These are phyloP conservation scores for Ophidiomyces ophidiicola DNA, from an alignment of 2,329 filamentous ascomycete species.

Conservation along the genomic window DNA sequence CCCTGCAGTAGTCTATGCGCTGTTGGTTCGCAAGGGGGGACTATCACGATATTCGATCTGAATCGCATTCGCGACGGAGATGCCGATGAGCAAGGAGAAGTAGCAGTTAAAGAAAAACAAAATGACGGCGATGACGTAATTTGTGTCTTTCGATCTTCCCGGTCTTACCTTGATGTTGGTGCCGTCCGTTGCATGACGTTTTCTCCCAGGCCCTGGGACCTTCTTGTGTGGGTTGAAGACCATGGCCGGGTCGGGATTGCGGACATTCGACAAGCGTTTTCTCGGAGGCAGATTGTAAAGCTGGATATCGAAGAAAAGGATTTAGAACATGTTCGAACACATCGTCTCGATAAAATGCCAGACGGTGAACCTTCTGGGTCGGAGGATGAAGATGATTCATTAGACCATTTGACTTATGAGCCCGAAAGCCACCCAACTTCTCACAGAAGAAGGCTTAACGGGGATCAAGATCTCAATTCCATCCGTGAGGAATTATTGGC, in stretches of 20 bases:
- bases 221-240: slow-evolving; percentile 90
- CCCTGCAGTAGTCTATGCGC: slow-evolving; percentile 39
- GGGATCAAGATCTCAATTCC: slow-evolving; percentile 19
- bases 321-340: slow-evolving; percentile 25
- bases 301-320: slow-evolving; percentile 26
- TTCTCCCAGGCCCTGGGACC: slow-evolving; percentile 75
- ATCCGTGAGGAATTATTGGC: slow-evolving; percentile 27
- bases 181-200: slow-evolving; percentile 88
- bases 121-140: slow-evolving; percentile 52
- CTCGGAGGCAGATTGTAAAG: slow-evolving; percentile 33
- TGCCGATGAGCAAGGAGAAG: slow-evolving; percentile 33
- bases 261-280: slow-evolving; percentile 37
- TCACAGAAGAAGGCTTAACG: slow-evolving; percentile 14
- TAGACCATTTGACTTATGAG: slow-evolving; percentile 1
- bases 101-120: not conserved
- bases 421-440: slow-evolving; percentile 2
- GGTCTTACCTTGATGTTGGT: slow-evolving; percentile 56
- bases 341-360: slow-evolving; percentile 21
- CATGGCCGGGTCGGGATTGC: slow-evolving; percentile 42
- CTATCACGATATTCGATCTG: slow-evolving; percentile 37
- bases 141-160: slow-evolving; percentile 64
- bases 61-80: slow-evolving; percentile 25
- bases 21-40: slow-evolving; percentile 39
- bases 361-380: slow-evolving; percentile 20
- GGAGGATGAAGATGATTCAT: slow-evolving; percentile 12